Evolutionary conservation across 495 filamentous ascomycete genomes (phyloP).

Genomic region (Ramalina peruviana): DNA sequence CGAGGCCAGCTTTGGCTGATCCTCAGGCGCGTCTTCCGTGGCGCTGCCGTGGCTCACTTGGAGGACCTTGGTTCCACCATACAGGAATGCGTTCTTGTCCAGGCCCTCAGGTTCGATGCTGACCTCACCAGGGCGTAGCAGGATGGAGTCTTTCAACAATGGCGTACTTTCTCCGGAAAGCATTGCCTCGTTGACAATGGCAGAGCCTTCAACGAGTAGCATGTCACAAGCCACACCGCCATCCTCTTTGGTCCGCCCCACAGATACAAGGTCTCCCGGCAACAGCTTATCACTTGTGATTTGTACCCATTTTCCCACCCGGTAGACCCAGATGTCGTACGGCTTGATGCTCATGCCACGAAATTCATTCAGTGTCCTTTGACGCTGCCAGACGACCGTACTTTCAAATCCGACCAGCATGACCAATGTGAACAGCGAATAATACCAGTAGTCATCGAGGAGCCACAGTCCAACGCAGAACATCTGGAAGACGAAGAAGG

Average conservation of each 20-base stretch:
- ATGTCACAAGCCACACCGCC: conserved; percentile 96
- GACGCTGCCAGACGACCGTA: conserved; percentile 97
- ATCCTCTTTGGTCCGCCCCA: conserved; percentile 91
- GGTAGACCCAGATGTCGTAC: conserved; percentile 82
- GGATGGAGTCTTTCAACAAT: conserved; percentile 88
- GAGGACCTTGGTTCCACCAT: conserved; percentile 92
- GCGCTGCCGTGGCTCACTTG: conserved; percentile 74
- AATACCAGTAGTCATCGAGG: conserved; percentile 99
- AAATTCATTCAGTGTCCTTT: conserved; percentile 93
- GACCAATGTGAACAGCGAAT: conserved; percentile 94
- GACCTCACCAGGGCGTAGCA: conserved; percentile 77
- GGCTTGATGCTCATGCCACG: conserved; percentile 99
- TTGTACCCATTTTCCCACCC: conserved; percentile 74
- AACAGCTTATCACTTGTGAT: conserved; percentile 86
- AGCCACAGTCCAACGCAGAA: conserved; percentile 99
- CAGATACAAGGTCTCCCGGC: conserved; percentile 91
- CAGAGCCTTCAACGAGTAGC: conserved; percentile 82
- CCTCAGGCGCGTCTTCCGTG: conserved; percentile 53
- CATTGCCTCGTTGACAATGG: conserved; percentile 99
- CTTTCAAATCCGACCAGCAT: conserved; percentile 97
- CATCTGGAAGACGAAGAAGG: conserved; percentile 98
- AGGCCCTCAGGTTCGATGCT: conserved; percentile 75
- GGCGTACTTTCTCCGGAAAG: conserved; percentile 96
- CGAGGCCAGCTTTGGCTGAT: conserved; percentile 45
- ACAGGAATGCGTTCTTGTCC: conserved; percentile 93